Conservation (phyloP, 163 green algal species). For the Chlorella variabilis region DNA sequence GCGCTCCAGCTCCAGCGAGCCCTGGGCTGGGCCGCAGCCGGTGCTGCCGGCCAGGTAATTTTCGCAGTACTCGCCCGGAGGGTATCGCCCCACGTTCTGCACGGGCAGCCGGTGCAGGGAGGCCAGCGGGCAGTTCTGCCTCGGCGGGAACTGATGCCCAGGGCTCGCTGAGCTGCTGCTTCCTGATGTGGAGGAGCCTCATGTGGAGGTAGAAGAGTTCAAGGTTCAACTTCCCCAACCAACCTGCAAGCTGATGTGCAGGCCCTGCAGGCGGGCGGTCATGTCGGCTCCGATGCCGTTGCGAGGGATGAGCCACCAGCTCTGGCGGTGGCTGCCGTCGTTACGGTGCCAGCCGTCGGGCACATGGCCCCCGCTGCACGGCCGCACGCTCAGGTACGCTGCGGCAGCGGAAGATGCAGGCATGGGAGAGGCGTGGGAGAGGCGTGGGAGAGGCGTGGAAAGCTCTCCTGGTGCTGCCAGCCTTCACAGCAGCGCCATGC, state of each 20-base stretch:
- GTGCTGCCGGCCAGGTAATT: neutral
- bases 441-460: too few species aligned
- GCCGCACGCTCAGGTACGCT: neutral
- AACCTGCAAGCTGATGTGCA: neutral
- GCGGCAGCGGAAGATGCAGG: neutral
- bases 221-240: neutral
- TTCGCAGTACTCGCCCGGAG: neutral
- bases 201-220: too few species aligned
- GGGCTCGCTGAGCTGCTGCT: too few species aligned
- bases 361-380: neutral
- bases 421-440: neutral
- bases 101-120: neutral
- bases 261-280: neutral
- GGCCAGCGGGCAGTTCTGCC: neutral
- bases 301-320: neutral
- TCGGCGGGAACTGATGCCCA: neutral
- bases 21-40: neutral
- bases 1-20: neutral
- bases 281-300: neutral
- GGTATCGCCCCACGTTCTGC: neutral
- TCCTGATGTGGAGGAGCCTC: too few species aligned
- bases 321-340: neutral
- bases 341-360: neutral
- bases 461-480: too few species aligned
- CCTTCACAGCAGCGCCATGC: too few species aligned